These are phyloP conservation scores for Fonsecaea nubica DNA, from an alignment of 2,329 filamentous ascomycete species.

Conservation along the genomic window DNA sequence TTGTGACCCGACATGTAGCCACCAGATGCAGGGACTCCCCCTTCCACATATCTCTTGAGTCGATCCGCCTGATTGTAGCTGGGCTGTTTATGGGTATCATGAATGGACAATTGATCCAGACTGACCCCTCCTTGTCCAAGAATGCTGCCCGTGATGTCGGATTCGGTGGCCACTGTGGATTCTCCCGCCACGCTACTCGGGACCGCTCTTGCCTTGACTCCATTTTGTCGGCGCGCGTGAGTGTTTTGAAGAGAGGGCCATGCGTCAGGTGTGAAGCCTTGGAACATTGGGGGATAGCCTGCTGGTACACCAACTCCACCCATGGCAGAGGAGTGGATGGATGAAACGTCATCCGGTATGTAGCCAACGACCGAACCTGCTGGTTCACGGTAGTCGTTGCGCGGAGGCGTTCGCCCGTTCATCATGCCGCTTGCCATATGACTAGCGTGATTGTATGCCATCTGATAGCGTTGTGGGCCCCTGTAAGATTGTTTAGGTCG, in stretches of 20 bases:
- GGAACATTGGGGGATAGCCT: slow-evolving; percentile 94
- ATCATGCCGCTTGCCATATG: slow-evolving; percentile 62
- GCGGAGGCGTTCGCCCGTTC: slow-evolving; percentile 57
- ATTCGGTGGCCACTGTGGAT: slow-evolving; percentile 88
- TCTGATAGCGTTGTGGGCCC: slow-evolving; percentile 83
- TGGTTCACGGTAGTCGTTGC: slow-evolving; percentile 64
- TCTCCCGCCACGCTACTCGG: slow-evolving; percentile 86
- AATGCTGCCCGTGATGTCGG: slow-evolving; percentile 80
- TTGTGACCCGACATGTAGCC: slow-evolving; percentile 68
- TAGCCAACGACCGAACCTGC: slow-evolving; percentile 90
- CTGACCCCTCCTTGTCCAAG: slow-evolving; percentile 87
- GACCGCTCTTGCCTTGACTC: slow-evolving; percentile 70
- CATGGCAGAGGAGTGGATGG: slow-evolving; percentile 88
- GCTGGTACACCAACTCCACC: slow-evolving; percentile 81
- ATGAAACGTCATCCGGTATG: slow-evolving; percentile 96
- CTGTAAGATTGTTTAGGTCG: slow-evolving; percentile 92
- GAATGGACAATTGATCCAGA: slow-evolving; percentile 73
- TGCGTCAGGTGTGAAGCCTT: slow-evolving; percentile 81
- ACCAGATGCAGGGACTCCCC: slow-evolving; percentile 71
- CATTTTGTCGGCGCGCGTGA: slow-evolving; percentile 66
- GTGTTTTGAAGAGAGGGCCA: slow-evolving; percentile 82
- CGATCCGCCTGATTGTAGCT: slow-evolving; percentile 85
- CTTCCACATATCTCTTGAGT: slow-evolving; percentile 92
- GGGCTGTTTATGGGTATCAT: slow-evolving; percentile 72
- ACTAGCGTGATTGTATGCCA: slow-evolving; percentile 73